Conservation (phyloP, 257 asterid species). For the Nicotiana knightiana region DNA sequence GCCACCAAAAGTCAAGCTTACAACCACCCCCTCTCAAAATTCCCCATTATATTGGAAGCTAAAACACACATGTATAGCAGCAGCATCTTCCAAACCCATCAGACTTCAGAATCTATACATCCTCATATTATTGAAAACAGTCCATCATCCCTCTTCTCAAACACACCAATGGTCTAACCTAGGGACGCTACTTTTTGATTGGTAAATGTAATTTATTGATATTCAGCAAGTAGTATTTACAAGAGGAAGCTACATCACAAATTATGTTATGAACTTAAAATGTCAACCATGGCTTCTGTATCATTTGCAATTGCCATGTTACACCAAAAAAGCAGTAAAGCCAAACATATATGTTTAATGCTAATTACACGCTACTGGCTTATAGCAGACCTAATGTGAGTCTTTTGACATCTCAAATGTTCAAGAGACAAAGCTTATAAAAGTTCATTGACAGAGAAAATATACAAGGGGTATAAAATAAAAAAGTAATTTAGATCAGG, state of each 20-base stretch:
- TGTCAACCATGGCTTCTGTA: no score
- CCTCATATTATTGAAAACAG: not conserved
- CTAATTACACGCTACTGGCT: not conserved
- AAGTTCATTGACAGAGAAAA: not conserved
- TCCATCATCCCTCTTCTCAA: not conserved
- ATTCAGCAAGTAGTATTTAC: no score
- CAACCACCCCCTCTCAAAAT: not conserved
- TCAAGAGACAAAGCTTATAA: not conserved
- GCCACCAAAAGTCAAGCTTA: not conserved
- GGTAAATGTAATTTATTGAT: no score
- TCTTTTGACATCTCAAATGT: not conserved
- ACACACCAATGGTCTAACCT: not conserved
- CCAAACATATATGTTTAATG: no score
- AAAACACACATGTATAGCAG: not conserved
- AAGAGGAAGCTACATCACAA: no score
- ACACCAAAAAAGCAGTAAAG: no score
- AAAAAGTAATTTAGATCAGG: not conserved
- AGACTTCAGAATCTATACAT: not conserved
- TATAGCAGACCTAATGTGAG: not conserved
- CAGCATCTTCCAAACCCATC: not conserved
- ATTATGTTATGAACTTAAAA: no score
- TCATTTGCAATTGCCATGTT: no score
- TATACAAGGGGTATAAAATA: not conserved
- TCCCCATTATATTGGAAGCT: not conserved
- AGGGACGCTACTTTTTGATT: not conserved